Base-by-base conservation (phyloP, 352 stramenopile species). In the Pythium folliculosum region DNA sequence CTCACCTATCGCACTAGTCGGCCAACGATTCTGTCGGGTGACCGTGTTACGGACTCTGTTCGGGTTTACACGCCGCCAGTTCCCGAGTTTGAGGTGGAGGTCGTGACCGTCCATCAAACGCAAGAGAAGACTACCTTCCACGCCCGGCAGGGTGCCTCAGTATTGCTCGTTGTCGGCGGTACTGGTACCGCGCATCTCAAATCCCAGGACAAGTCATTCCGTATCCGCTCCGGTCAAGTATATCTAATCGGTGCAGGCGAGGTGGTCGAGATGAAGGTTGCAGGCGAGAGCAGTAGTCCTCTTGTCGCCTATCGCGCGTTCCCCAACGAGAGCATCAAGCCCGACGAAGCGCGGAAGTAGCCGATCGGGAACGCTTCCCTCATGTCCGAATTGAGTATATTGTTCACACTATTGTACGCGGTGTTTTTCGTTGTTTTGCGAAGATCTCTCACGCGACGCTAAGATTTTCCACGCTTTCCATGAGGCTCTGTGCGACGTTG, bases 1-100 rank as follows among this genome's bases (percentile, higher is more conserved):
- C 88, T 99, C 22, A 99, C 97, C 3, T 99, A 99, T 75, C 76
- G 82, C 72, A 90, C 67, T 70, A 82, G 51, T 65, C 75, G 30
- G 73, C 80, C 72, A 70, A 82, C 67, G 71, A 87, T 86, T 70
- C 74, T 83, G 13, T 73, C 75, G 14, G 76, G 77, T 12, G 82
- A 88, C 58, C 72, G 72, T 12, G 40, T 87, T 21, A 77, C 95
- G 67, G 72, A 77, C 8, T 66, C 81, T 38, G 75, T 89, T 57
- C 87, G 94, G 27, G 70, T 95, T 57, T 98, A 98, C 75, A 88
- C 84, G 37, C 87, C 94, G 1, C 94, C 94, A 4, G 91, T 95
- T 30, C 88, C 87, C 1, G 94, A 98, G 68, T 98, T 98, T 67
- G 88, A 97, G 72, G 90, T 98, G 0, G 86, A 94, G 60, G 75